phyloP scores from a whole-genome alignment of 148 eudicot genomes.

The Suaeda aralocaspica region DNA sequence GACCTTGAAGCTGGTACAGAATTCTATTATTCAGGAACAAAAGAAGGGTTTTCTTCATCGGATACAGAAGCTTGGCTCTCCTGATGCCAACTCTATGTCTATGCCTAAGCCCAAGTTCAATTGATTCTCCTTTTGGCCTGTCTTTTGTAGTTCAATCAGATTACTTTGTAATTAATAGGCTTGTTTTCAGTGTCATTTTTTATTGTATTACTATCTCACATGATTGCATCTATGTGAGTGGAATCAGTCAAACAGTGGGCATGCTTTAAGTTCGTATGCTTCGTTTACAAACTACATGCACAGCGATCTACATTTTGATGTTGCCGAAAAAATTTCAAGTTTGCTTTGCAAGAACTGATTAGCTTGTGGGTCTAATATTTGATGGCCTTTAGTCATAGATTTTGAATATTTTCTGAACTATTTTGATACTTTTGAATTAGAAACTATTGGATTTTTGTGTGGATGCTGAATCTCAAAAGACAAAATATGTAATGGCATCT shows the following conservation, averaged over 20 bases:
- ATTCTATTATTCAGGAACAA: conserved; percentile 50
- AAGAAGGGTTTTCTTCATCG: conserved; percentile 68
- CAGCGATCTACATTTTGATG: conserved; percentile 5
- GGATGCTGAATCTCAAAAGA: not conserved
- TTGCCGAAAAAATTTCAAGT: not conserved
- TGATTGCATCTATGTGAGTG: conserved; percentile 19
- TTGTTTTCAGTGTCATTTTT: conserved; percentile 13
- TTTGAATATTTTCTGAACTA: not conserved
- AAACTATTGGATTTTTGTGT: not conserved
- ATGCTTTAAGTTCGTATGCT: conserved; percentile 15
- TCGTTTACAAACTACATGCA: conserved; percentile 15
- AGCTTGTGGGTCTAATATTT: not conserved
- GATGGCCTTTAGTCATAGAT: not conserved
- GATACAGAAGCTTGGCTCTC: conserved; percentile 70
- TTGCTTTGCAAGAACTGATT: not conserved
- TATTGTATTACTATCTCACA: conserved; percentile 27
- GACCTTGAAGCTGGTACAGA: conserved; percentile 48
- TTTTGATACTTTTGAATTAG: not conserved
- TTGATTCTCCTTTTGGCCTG: conserved; percentile 29
- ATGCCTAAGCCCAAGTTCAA: conserved; percentile 46
- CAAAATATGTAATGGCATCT: not conserved
- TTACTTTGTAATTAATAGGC: conserved; percentile 34
- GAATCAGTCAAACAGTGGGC: conserved; percentile 21
- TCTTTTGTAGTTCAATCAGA: conserved; percentile 18
- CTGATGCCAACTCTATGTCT: conserved; percentile 31